These are phyloP conservation scores for Ophiostoma piceae DNA, from an alignment of 2,329 filamentous ascomycete genomes.

Conservation along the genomic window DNA sequence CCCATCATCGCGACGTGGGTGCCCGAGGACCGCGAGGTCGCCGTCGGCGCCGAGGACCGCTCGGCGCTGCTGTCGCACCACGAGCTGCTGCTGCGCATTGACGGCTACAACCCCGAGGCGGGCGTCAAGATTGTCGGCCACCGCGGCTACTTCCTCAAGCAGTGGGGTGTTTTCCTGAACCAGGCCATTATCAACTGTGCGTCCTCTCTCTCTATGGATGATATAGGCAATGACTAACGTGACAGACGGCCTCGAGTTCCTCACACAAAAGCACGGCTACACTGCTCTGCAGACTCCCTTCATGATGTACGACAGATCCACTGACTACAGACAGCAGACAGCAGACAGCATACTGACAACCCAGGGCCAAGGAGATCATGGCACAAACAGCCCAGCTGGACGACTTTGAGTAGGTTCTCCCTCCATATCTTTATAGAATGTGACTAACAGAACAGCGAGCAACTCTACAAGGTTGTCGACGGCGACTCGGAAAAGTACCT, in stretches of 20 bases:
- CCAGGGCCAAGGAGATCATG: slow-evolving; percentile 76
- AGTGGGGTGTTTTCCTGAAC: slow-evolving; percentile 68
- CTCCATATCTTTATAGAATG: background rate
- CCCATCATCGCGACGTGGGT: slow-evolving; percentile 70
- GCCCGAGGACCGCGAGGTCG: slow-evolving; percentile 64
- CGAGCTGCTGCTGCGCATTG: slow-evolving; percentile 80
- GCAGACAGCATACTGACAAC: slow-evolving; percentile 8
- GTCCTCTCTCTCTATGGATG: too few species aligned
- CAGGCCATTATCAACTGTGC: slow-evolving; percentile 92
- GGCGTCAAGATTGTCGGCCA: slow-evolving; percentile 93
- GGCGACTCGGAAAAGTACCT: slow-evolving; percentile 80
- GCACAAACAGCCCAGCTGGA: slow-evolving; percentile 96
- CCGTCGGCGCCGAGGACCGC: slow-evolving; percentile 55
- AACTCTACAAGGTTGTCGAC: slow-evolving; percentile 88
- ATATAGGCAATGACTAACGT: too few species aligned
- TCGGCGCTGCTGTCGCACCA: slow-evolving; percentile 77
- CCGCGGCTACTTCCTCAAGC: slow-evolving; percentile 84
- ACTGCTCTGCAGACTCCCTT: slow-evolving; percentile 80
- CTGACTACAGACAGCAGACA: background rate
- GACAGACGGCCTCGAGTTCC: slow-evolving; percentile 84
- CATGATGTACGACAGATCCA: slow-evolving; percentile 60
- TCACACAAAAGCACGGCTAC: slow-evolving; percentile 68
- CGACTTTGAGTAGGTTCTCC: slow-evolving; percentile 65
- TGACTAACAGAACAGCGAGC: slow-evolving; percentile 49
- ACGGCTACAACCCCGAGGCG: slow-evolving; percentile 88